Evolutionary conservation across 192 early-diverging fungal genomes (phyloP), one percentile per base, ranked within the genome.

Genomic region (Jimgerdemannia lactiflua): DNA sequence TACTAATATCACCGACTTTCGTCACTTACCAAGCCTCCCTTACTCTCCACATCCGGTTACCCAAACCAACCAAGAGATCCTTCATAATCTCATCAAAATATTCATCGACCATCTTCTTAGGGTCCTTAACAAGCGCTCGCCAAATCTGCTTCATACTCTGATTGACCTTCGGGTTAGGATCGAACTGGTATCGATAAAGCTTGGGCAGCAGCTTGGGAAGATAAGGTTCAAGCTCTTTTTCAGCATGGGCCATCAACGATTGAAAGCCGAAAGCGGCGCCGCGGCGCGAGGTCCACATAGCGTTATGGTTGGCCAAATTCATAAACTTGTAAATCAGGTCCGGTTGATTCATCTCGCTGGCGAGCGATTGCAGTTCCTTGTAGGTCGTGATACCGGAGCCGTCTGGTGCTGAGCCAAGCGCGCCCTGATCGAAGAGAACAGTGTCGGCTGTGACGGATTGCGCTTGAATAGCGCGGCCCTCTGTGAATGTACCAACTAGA

Each of bases 271-370:
- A 92, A 9, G 92, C 92, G 8, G 95, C 95, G 43, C 95, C 96
- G 39, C 94, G 86, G 29, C 95, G 84, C 14, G 95, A 95, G 74
- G 92, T 91, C 95, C 95, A 97, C 85, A 96, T 90, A 6, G 95
- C 95, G 69, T 95, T 93, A 78, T 97, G 94, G 44, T 92, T 93
- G 1, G 97, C 97, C 7, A 98, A 84, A 44, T 94, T 92, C 92
- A 97, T 95, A 75, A 98, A 95, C 73, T 93, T 92, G 82, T 97
- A 97, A 4, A 97, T 93, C 17, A 98, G 83, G 68, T 97, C 94
- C 3, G 97, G 96, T 64, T 97, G 94, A 71, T 95, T 96, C 88
- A 98, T 90, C 63, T 97, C 97, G 17, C 92, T 90, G 0, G 97
- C 96, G n/a, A 98, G 85, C 3, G 93, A 94, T 66, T 95, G 85